Base-by-base conservation (phyloP, 148 eudicot genomes). In the Gaultheria prostrata region DNA sequence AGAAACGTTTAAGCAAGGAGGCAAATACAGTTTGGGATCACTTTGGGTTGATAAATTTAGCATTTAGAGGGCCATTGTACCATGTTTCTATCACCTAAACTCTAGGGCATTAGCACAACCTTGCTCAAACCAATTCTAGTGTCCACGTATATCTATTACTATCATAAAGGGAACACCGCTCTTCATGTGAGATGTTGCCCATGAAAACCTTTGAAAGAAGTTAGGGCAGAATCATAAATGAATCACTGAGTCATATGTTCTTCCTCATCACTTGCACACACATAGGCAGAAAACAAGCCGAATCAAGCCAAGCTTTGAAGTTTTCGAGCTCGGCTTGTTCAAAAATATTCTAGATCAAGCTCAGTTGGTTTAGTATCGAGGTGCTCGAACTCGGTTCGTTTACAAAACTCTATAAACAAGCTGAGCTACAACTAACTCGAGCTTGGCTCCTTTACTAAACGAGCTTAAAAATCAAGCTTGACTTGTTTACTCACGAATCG, bases 1-100 rank as follows among this genome's bases (percentile, higher is more conserved):
- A 0, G 97, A 93, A 56, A 87, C 80, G 77, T 92, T 3, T 39
- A 93, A 76, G 92, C 83, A 8, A 84, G 89, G 57, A 54, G 63
- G n/a, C 24, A 61, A 61, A 61, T 61, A 61, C 30, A 61, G 28
- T n/a, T 61, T 61, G 69, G 69, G 28, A 61, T 61, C 69, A 24
- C 69, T 61, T 24, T 8, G 69, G 30, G 69, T 24, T 8, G 10
- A 3, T 59, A 59, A 59, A 18, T 61, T 61, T 61, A 61, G 69
- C 69, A 61, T 61, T 61, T 24, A 3, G 12, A 24, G 69, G 30
- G 30, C 14, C 8, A 21, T n/a, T 61, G 69, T 61, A 61, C 28
- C 30, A 61, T n/a, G 28, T 61, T 61, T 61, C 67, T 1, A 2
- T 8, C 24, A 8, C 28, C 67, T 61, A 59, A 61, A 61, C 67